A percentile compares a stretch with the other conserved stretches of the same genome.
Conservation (phyloP, 1,284 basidiomycete genomes). For the Coniophora puteana region DNA sequence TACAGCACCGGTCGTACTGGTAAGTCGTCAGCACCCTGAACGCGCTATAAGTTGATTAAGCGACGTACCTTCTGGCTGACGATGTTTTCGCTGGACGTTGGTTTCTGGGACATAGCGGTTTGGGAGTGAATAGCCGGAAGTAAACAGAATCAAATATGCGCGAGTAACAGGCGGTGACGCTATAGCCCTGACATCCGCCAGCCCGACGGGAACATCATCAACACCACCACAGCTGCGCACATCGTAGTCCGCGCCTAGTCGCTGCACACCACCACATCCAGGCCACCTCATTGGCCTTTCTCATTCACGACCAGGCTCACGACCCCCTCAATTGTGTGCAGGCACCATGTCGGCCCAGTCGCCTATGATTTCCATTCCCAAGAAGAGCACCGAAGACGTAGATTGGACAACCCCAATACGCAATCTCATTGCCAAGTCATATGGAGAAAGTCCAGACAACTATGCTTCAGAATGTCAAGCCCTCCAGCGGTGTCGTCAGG, state of each 20-base stretch:
- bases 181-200: not conserved
- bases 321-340: not conserved
- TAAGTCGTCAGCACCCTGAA: not conserved
- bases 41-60: not conserved
- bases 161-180: not conserved
- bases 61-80: constrained; percentile 76
- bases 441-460: constrained; percentile 88
- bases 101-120: constrained; percentile 52
- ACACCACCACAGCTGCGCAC: not conserved
- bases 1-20: constrained; percentile 91
- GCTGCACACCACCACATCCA: constrained; percentile 6
- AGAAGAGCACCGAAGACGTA: constrained; percentile 78
- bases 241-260: not conserved
- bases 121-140: constrained; percentile 12
- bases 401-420: constrained; percentile 92
- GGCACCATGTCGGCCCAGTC: constrained; percentile 63
- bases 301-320: not conserved
- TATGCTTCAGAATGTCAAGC: constrained; percentile 83
- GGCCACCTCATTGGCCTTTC: constrained; percentile 2
- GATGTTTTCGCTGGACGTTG: constrained; percentile 81
- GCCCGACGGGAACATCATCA: not conserved
- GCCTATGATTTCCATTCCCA: constrained; percentile 80
- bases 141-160: constrained; percentile 24
- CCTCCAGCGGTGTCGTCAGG: constrained; percentile 89
- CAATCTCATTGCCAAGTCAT: constrained; percentile 85